Conservation (phyloP, 148 eudicot genomes). For the Rhododendron ovatum region DNA sequence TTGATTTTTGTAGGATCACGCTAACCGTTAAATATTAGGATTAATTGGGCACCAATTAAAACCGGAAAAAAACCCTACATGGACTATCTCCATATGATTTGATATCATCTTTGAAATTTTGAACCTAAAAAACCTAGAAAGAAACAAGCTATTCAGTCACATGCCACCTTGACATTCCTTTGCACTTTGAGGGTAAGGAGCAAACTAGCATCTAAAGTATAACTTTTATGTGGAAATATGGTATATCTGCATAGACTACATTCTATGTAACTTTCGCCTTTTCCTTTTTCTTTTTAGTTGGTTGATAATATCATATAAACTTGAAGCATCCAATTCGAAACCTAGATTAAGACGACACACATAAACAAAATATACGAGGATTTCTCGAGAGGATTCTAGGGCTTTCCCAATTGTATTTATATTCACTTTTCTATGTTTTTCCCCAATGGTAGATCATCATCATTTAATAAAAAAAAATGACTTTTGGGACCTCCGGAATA, state of each 20-base stretch:
- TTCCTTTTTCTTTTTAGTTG: neutral
- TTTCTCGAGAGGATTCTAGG: neutral
- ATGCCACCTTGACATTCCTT: neutral
- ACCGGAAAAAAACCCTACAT: neutral
- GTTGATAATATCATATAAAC: neutral
- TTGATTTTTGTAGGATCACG: neutral
- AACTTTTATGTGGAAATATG: neutral
- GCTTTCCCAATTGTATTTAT: neutral
- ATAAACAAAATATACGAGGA: neutral
- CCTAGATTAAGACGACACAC: neutral
- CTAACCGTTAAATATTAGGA: too few relatives aligned
- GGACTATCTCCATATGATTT: neutral
- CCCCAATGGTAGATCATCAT: neutral
- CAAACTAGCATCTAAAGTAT: neutral
- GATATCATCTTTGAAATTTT: neutral
- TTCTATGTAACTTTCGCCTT: neutral
- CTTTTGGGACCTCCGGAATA: neutral
- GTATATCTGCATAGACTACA: neutral
- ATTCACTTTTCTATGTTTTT: neutral
- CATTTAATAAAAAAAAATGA: neutral
- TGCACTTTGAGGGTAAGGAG: neutral
- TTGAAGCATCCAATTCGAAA: neutral
- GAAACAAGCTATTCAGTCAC: neutral
- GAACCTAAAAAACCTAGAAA: too few relatives aligned
- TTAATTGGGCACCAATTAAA: neutral